Evolutionary conservation across 768 basidiomycete genomes (phyloP).

Genomic region (Lentinus tigrinus): DNA sequence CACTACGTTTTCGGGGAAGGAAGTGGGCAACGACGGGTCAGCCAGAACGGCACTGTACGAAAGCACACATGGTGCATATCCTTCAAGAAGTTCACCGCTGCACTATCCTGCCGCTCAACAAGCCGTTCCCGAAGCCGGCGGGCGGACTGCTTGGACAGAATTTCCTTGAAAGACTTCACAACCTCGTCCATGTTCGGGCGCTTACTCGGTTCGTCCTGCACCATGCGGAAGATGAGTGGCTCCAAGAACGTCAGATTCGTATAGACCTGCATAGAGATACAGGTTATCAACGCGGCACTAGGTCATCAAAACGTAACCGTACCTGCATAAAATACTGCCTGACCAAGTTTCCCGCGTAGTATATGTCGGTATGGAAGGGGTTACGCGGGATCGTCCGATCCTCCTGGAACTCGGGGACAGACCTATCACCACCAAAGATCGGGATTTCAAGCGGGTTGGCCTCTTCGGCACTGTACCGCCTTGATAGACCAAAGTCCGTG

Average conservation of each 20-base stretch:
- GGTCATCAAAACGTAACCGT: background rate
- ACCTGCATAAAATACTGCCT: conserved; percentile 7
- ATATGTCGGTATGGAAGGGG: conserved; percentile 25
- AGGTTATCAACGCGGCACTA: background rate
- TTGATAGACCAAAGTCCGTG: conserved; percentile 26
- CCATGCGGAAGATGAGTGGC: conserved; percentile 26
- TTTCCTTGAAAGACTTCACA: conserved; percentile 8
- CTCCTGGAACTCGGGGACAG: conserved; percentile 22
- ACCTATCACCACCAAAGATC: conserved; percentile 18
- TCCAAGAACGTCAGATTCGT: conserved; percentile 24
- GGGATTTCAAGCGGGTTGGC: conserved; percentile 23
- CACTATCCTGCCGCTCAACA: background rate
- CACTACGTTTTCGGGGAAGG: conserved; percentile 1
- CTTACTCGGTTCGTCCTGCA: conserved; percentile 18
- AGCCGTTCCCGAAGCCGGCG: conserved; percentile 7
- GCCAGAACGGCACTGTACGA: conserved; percentile 5
- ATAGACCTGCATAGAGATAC: background rate
- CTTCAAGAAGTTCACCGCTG: background rate
- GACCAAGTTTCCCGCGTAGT: conserved; percentile 20
- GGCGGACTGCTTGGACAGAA: background rate
- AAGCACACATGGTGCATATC: background rate
- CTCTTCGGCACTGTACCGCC: conserved; percentile 26
- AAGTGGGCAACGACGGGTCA: background rate
- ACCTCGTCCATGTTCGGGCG: conserved; percentile 24
- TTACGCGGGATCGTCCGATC: conserved; percentile 13